These are phyloP conservation scores for Candida koratica DNA, from an alignment of 805 yeast genomes.

Conservation along the genomic window DNA sequence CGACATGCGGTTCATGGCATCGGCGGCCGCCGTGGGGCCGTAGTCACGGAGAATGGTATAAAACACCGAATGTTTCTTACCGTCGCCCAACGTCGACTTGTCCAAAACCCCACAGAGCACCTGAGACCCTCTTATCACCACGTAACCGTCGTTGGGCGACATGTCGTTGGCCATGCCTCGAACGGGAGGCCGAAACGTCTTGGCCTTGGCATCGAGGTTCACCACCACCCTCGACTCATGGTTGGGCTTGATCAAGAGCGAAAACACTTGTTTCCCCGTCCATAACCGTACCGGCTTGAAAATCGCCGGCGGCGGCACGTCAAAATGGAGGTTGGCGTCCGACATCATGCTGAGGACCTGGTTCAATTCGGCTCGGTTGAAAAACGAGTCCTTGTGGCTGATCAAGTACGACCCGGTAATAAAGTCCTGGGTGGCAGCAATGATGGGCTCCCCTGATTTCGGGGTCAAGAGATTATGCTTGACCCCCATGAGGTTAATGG, in stretches of 20 bases:
- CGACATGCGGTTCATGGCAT: slow-evolving; percentile 99
- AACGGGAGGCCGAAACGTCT: slow-evolving; percentile 78
- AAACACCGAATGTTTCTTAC: slow-evolving; percentile 94
- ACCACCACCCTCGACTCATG: slow-evolving; percentile 70
- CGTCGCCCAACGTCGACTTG: slow-evolving; percentile 93
- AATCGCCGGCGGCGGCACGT: slow-evolving; percentile 92
- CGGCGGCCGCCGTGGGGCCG: slow-evolving; percentile 95
- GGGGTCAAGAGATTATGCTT: slow-evolving; percentile 93
- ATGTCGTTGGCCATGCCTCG: slow-evolving; percentile 77
- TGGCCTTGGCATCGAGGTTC: slow-evolving; percentile 91
- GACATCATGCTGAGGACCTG: slow-evolving; percentile 93
- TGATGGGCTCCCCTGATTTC: slow-evolving; percentile 96
- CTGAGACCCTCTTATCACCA: slow-evolving; percentile 83
- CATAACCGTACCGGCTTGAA: slow-evolving; percentile 84
- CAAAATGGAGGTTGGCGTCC: slow-evolving; percentile 83
- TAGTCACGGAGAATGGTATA: slow-evolving; percentile 92
- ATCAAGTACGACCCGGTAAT: slow-evolving; percentile 93
- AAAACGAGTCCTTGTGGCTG: slow-evolving; percentile 90
- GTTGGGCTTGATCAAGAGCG: slow-evolving; percentile 83
- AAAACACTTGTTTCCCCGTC: slow-evolving; percentile 97
- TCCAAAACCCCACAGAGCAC: slow-evolving; percentile 95
- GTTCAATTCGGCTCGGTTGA: slow-evolving; percentile 77
- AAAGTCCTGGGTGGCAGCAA: slow-evolving; percentile 99
- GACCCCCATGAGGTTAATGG: slow-evolving; percentile 97
- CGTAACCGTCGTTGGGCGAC: slow-evolving; percentile 97